These are phyloP conservation scores for Teunomyces lycoperdinae DNA, from an alignment of 805 yeast genomes.

Conservation along the genomic window DNA sequence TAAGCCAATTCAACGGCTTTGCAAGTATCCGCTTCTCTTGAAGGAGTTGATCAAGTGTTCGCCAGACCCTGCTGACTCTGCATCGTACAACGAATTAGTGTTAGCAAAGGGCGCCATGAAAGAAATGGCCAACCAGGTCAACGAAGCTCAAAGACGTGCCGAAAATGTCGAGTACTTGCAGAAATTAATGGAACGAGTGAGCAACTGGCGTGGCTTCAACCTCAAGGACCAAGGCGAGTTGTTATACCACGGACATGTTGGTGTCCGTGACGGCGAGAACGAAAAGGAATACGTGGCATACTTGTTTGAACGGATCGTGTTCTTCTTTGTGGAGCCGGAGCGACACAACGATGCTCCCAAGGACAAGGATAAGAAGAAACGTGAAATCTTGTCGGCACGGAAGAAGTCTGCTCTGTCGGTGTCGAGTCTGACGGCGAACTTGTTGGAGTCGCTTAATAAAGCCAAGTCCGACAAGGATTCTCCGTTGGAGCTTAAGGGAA, in stretches of 20 bases:
- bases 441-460: conserved; percentile 33
- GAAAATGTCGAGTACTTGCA: conserved; percentile 76
- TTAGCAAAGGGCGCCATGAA: conserved; percentile 72
- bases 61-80: conserved; percentile 31
- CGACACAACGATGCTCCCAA: conserved; percentile 13
- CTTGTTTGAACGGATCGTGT: conserved; percentile 68
- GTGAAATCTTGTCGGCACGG: conserved; percentile 44
- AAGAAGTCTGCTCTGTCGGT: conserved; percentile 44
- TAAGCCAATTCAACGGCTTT: conserved; percentile 94
- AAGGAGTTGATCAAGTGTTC: conserved; percentile 70
- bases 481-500: conserved; percentile 64
- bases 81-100: conserved; percentile 59
- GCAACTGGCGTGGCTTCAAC: conserved; percentile 91
- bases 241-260: conserved; percentile 67
- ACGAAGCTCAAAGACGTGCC: conserved; percentile 89
- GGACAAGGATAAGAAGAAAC: conserved; percentile 31
- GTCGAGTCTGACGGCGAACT: conserved; percentile 33
- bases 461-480: conserved; percentile 23
- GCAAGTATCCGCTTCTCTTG: conserved; percentile 86
- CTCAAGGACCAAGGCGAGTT: conserved; percentile 81
- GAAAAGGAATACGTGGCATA: conserved; percentile 90
- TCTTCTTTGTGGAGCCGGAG: conserved; percentile 40
- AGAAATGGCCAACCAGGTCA: conserved; percentile 81
- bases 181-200: conserved; percentile 69
- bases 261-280: conserved; percentile 62